Conservation (phyloP, 2,329 filamentous ascomycete genomes). For the Botrytis porri region DNA sequence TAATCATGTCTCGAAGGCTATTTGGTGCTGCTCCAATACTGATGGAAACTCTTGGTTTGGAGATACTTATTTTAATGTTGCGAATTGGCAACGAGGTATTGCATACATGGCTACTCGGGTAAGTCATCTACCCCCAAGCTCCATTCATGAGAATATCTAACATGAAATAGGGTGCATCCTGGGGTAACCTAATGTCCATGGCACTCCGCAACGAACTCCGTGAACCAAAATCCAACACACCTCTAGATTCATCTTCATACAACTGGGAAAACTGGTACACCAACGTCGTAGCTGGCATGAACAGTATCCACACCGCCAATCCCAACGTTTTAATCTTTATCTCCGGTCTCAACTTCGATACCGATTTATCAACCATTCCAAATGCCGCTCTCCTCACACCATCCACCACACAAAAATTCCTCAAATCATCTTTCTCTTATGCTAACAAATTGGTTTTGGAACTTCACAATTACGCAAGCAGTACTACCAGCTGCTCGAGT, state of each 20-base stretch:
- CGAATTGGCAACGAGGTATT: slow-evolving; percentile 60
- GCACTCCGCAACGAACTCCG: slow-evolving; percentile 44
- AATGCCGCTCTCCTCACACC: slow-evolving; percentile 23
- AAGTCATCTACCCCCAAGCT: slow-evolving; percentile 29
- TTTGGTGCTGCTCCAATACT: slow-evolving; percentile 54
- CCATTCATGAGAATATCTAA: neutral
- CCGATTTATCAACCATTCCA: slow-evolving; percentile 27
- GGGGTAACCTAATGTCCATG: slow-evolving; percentile 28
- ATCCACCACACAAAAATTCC: slow-evolving; percentile 35
- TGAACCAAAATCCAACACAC: slow-evolving; percentile 25
- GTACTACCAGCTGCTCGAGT: slow-evolving; percentile 29
- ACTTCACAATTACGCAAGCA: slow-evolving; percentile 38
- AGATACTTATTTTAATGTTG: slow-evolving; percentile 55
- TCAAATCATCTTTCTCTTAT: slow-evolving; percentile 41
- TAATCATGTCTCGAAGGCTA: slow-evolving; percentile 57
- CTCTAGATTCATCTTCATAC: slow-evolving; percentile 37
- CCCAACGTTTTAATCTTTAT: slow-evolving; percentile 47
- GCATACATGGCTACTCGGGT: slow-evolving; percentile 59
- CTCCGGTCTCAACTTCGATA: slow-evolving; percentile 47
- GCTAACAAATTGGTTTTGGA: slow-evolving; percentile 47
- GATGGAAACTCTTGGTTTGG: slow-evolving; percentile 62
- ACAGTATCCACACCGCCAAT: slow-evolving; percentile 44
- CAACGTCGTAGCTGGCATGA: slow-evolving; percentile 43
- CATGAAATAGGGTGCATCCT: slow-evolving; percentile 2
- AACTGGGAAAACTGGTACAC: slow-evolving; percentile 47